Conservation (phyloP, 2,329 filamentous ascomycete genomes). For the Phoma sp. region DNA sequence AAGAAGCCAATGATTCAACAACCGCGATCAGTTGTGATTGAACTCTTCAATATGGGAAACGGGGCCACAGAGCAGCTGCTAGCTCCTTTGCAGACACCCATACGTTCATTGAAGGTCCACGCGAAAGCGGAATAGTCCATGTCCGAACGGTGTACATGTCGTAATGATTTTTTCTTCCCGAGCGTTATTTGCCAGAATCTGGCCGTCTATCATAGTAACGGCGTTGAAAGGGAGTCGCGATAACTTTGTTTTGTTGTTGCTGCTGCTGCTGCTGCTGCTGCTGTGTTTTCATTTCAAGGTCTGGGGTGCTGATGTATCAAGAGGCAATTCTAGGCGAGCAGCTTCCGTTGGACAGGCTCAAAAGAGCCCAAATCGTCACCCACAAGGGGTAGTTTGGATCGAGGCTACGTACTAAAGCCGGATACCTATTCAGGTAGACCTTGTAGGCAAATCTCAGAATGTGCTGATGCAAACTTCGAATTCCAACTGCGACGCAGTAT, state of each 20-base stretch:
- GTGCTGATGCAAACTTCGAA: background rate
- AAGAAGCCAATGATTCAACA: slow-evolving; percentile 32
- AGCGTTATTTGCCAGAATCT: background rate
- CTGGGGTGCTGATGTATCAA: background rate
- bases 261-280: background rate
- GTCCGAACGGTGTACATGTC: background rate
- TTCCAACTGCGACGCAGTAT: too few relatives aligned
- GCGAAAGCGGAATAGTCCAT: background rate
- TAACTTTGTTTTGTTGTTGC: background rate
- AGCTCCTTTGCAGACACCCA: background rate
- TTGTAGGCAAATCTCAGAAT: background rate
- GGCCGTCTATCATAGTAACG: slow-evolving; percentile 3
- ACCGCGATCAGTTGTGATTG: background rate
- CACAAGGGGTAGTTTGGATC: too few relatives aligned
- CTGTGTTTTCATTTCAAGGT: background rate
- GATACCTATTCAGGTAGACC: background rate
- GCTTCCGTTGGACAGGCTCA: background rate
- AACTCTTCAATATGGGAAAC: background rate
- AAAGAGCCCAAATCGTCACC: background rate
- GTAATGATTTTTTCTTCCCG: background rate
- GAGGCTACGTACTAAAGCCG: too few relatives aligned
- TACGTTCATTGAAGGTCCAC: background rate
- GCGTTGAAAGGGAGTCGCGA: background rate
- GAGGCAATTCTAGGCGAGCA: background rate
- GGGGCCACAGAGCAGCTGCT: background rate